Percentiles rank a stretch among this genome's conserved stretches.
These are phyloP conservation scores for Cyclotella atomus DNA, from an alignment of 108 stramenopile genomes.

Conservation along the genomic window DNA sequence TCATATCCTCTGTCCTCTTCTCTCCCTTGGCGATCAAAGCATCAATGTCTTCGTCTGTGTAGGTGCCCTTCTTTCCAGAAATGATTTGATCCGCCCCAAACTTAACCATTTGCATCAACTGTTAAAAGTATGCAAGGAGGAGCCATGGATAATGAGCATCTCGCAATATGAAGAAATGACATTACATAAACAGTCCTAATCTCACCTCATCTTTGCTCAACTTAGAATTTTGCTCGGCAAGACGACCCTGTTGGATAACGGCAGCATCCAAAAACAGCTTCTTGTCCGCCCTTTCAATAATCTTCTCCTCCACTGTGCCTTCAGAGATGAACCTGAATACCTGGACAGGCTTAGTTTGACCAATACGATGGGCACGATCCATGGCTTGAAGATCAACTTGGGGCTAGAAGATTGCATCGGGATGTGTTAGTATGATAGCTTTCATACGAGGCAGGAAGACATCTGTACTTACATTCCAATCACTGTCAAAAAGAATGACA, in stretches of 20 bases:
- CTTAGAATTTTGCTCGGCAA: conserved; percentile 89
- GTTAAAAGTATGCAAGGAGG: background rate
- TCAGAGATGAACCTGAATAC: conserved; percentile 98
- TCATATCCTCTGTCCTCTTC: conserved; percentile 84
- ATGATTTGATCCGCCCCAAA: conserved; percentile 99
- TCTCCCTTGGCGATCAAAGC: conserved; percentile 94
- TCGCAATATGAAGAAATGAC: background rate
- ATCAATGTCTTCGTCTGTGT: conserved; percentile 98
- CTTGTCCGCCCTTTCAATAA: conserved; percentile 97
- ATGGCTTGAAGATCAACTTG: conserved; percentile 97
- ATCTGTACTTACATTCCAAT: conserved; percentile 28
- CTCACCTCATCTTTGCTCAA: conserved; percentile 85
- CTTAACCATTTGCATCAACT: conserved; percentile 96
- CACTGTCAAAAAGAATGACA: conserved; percentile 96
- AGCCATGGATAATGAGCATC: background rate
- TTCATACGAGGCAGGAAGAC: background rate
- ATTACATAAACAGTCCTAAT: background rate
- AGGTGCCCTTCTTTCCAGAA: conserved; percentile 78
- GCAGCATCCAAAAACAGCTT: conserved; percentile 99
- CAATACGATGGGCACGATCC: conserved; percentile 96
- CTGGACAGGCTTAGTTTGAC: conserved; percentile 97
- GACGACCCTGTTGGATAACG: conserved; percentile 97
- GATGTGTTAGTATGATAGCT: background rate
- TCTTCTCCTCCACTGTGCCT: conserved; percentile 98
- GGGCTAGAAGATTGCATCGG: conserved; percentile 21